phyloP scores from a whole-genome alignment of 2,329 filamentous ascomycete genomes.

The Blastomyces silverae region DNA sequence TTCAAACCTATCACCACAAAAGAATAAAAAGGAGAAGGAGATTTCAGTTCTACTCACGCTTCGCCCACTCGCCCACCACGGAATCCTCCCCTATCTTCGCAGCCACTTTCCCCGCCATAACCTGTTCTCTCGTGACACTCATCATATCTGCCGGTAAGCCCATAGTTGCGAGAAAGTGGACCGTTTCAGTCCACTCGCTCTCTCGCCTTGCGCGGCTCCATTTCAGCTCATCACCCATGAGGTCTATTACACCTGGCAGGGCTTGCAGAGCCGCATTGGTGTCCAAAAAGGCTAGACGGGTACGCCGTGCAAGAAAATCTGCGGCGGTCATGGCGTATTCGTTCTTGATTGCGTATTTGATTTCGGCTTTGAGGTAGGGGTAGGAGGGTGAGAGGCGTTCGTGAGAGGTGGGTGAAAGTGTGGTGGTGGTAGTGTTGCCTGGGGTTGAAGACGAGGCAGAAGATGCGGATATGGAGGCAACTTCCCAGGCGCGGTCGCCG shows the following conservation, averaged over 20 bases:
- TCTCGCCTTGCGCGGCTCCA: slow-evolving; percentile 64
- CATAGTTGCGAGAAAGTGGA: slow-evolving; percentile 37
- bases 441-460: slow-evolving; percentile 57
- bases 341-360: slow-evolving; percentile 68
- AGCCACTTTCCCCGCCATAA: slow-evolving; percentile 10
- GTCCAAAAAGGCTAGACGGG: slow-evolving; percentile 70
- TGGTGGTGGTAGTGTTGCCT: slow-evolving; percentile 58
- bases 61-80: not conserved
- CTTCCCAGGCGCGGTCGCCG: slow-evolving; percentile 74
- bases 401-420: slow-evolving; percentile 68
- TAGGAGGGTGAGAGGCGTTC: slow-evolving; percentile 66
- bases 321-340: slow-evolving; percentile 76
- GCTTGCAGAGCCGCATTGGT: slow-evolving; percentile 73
- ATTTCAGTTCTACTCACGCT: not conserved
- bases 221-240: slow-evolving; percentile 66
- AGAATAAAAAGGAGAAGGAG: not conserved
- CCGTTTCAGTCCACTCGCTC: slow-evolving; percentile 62
- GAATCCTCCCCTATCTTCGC: slow-evolving; percentile 7
- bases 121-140: slow-evolving; percentile 14
- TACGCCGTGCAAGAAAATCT: slow-evolving; percentile 69
- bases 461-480: slow-evolving; percentile 61
- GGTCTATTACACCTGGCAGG: slow-evolving; percentile 67
- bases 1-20: not conserved
- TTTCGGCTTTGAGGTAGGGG: slow-evolving; percentile 74
- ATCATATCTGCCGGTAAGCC: slow-evolving; percentile 11